phyloP scores from a whole-genome alignment of 2,329 filamentous ascomycete genomes.

The Phaeosphaeriaceae sp. region DNA sequence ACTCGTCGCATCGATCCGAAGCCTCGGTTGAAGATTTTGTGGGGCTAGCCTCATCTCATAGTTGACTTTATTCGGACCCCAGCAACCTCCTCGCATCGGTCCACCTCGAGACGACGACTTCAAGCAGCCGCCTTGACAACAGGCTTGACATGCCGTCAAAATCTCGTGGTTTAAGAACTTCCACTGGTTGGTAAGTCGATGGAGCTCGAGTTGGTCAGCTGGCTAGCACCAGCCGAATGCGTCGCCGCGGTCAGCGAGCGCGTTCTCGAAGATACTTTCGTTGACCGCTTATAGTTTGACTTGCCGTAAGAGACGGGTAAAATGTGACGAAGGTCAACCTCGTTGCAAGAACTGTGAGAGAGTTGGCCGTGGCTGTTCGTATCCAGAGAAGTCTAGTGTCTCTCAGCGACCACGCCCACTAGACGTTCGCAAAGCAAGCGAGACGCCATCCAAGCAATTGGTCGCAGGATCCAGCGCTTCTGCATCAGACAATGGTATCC shows the following conservation, averaged over 20 bases:
- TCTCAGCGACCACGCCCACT: conserved; percentile 15
- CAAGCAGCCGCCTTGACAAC: not conserved
- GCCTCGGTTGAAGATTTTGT: not conserved
- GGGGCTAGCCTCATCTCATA: not conserved
- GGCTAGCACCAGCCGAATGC: not conserved
- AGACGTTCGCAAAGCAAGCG: conserved; percentile 17
- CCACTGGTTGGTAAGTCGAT: conserved; percentile 51
- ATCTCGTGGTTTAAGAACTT: conserved; percentile 53
- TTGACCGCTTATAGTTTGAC: conserved; percentile 43
- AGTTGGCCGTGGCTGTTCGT: conserved; percentile 51
- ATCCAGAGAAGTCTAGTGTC: conserved; percentile 26
- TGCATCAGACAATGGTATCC: not conserved
- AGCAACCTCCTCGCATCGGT: not conserved
- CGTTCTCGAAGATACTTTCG: conserved; percentile 1
- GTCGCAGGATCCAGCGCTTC: conserved; percentile 3
- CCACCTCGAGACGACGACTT: conserved; percentile 11
- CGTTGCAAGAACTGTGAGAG: conserved; percentile 53
- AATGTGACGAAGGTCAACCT: conserved; percentile 58
- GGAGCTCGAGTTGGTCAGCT: not conserved
- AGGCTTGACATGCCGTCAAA: conserved; percentile 46
- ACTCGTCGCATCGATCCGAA: not conserved
- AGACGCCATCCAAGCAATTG: conserved; percentile 8
- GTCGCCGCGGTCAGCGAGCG: not conserved
- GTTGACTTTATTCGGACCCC: not conserved
- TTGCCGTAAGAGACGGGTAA: conserved; percentile 58